These are phyloP conservation scores for Panicum virgatum DNA, from an alignment of 202 grass and related monocot genomes.

Conservation along the genomic window DNA sequence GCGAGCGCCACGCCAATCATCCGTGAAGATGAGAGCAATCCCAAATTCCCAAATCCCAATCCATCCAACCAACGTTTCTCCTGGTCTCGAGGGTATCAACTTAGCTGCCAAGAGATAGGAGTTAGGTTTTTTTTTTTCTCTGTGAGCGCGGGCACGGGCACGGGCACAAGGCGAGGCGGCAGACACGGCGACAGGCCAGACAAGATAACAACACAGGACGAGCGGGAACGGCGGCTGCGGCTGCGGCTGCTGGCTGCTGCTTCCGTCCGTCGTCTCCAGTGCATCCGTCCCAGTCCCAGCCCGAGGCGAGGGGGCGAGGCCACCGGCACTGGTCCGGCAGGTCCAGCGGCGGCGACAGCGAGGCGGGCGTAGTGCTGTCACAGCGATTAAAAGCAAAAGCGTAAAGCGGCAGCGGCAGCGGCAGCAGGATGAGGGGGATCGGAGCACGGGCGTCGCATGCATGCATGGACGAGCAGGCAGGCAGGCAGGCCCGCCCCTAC, in stretches of 20 bases:
- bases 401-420: constrained; percentile 2
- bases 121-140: no score
- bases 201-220: no score
- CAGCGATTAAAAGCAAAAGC: constrained; percentile 48
- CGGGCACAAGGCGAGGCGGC: no score
- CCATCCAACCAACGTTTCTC: not conserved
- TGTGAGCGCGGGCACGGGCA: no score
- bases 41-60: no score
- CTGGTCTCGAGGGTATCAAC: not conserved
- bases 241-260: not conserved
- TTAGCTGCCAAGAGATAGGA: not conserved
- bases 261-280: constrained; percentile 8
- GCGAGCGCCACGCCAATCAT: constrained; percentile 6
- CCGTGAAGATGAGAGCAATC: not conserved
- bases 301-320: not conserved
- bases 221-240: not conserved
- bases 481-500: no score
- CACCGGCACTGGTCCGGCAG: no score
- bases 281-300: not conserved
- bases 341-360: not conserved
- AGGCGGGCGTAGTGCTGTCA: constrained; percentile 31
- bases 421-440: not conserved
- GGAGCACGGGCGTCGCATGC: constrained; percentile 37
- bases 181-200: no score
- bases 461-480: no score